Percentiles rank a stretch among this genome's conserved stretches.
phyloP scores from a whole-genome alignment of 78 protist species.

The Dictyostelium intermedium region DNA sequence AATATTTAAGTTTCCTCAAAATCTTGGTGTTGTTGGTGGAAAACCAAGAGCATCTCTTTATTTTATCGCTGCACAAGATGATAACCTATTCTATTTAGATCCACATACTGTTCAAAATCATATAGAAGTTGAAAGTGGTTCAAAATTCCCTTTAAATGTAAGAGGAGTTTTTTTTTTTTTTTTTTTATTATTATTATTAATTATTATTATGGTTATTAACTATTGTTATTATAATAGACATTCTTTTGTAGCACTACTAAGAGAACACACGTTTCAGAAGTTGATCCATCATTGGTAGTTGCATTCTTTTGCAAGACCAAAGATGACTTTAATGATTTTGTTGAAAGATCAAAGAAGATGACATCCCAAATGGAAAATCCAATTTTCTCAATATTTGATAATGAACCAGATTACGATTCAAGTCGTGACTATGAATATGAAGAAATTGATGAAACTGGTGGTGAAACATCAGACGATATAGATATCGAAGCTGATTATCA shows the following conservation, averaged over 20 bases:
- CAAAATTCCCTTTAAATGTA: conserved; percentile 27
- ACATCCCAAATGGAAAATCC: conserved; percentile 49
- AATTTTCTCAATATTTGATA: conserved; percentile 33
- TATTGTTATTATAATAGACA: conserved; percentile 43
- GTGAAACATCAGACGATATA: conserved; percentile 7
- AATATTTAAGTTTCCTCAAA: conserved; percentile 61
- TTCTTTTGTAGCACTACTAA: conserved; percentile 79
- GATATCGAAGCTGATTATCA: conserved; percentile 11
- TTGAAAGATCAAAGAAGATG: conserved; percentile 62
- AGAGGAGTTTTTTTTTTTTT: not conserved
- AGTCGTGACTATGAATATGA: not conserved
- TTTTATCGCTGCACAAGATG: conserved; percentile 88
- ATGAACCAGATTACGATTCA: conserved; percentile 38
- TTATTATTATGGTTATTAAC: not conserved
- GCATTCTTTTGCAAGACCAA: conserved; percentile 78
- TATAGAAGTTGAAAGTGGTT: conserved; percentile 2
- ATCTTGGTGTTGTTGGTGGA: conserved; percentile 89
- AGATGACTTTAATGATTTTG: conserved; percentile 64
- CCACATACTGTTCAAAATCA: conserved; percentile 86
- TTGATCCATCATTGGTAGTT: conserved; percentile 84
- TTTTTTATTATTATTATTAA: not conserved
- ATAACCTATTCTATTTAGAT: conserved; percentile 84
- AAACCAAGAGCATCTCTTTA: conserved; percentile 87
- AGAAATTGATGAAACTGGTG: not conserved
- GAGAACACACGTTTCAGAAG: conserved; percentile 75